Evolutionary conservation across 2,329 filamentous ascomycete species (phyloP).

Genomic region (Lojkania enalia): DNA sequence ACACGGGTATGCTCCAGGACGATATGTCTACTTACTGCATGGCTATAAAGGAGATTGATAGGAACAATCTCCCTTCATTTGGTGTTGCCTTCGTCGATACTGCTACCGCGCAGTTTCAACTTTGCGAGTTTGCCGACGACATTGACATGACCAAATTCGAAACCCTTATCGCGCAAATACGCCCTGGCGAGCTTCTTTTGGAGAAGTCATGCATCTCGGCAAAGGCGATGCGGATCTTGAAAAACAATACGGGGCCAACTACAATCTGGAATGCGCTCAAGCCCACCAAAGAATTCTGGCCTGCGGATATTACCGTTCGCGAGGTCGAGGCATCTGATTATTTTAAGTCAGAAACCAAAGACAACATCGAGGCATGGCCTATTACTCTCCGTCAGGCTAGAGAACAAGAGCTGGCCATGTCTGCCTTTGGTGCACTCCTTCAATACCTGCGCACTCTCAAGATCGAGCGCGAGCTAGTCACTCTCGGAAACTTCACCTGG

Average conservation of each 20-base stretch:
- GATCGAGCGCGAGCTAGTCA: conserved; percentile 83
- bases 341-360: conserved; percentile 65
- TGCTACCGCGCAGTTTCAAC: conserved; percentile 89
- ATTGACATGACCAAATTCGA: conserved; percentile 94
- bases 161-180: conserved; percentile 90
- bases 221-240: conserved; percentile 89
- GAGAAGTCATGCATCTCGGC: conserved; percentile 82
- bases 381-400: conserved; percentile 69
- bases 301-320: conserved; percentile 76
- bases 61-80: conserved; percentile 77
- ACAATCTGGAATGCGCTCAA: conserved; percentile 97
- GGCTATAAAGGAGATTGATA: conserved; percentile 75
- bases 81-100: conserved; percentile 94
- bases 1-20: conserved; percentile 94
- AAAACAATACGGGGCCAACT: conserved; percentile 90
- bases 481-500: conserved; percentile 85
- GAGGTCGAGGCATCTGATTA: conserved; percentile 82
- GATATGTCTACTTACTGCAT: conserved; percentile 98
- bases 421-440: conserved; percentile 83
- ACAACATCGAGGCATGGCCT: conserved; percentile 74
- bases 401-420: conserved; percentile 83
- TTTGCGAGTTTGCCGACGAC: conserved; percentile 92
- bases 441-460: conserved; percentile 84
- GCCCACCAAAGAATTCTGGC: conserved; percentile 85
- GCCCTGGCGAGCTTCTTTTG: conserved; percentile 83